These are phyloP conservation scores for Gossypium laxum DNA, from an alignment of 441 rosid species.

Conservation along the genomic window DNA sequence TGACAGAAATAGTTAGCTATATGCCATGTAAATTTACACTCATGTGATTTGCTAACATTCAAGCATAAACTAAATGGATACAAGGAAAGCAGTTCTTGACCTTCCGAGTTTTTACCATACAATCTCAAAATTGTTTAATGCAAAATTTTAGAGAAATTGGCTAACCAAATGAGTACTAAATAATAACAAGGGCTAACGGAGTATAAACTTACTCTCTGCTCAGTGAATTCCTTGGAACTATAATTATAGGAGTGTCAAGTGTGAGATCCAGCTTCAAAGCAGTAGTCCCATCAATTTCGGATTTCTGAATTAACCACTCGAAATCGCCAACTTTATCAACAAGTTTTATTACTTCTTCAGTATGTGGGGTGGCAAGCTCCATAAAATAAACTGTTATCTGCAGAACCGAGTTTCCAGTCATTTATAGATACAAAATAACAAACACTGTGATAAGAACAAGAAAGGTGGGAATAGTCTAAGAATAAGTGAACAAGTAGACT, in stretches of 20 bases:
- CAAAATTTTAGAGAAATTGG: conserved; percentile 11
- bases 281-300: conserved; percentile 92
- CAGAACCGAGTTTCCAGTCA: conserved; percentile 20
- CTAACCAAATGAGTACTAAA: background rate
- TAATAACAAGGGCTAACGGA: conserved; percentile 13
- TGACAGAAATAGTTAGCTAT: background rate
- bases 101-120: conserved; percentile 9
- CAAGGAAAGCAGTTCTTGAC: background rate
- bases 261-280: conserved; percentile 90
- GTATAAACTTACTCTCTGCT: conserved; percentile 72
- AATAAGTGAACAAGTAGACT: background rate
- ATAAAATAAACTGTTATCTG: conserved; percentile 88
- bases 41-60: background rate
- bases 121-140: background rate
- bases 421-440: conserved; percentile 13
- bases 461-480: background rate
- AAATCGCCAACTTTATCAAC: conserved; percentile 97
- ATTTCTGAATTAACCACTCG: conserved; percentile 93
- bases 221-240: conserved; percentile 74
- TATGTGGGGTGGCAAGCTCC: conserved; percentile 91
- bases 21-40: background rate
- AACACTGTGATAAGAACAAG: background rate
- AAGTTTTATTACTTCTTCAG: conserved; percentile 92
- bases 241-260: conserved; percentile 82
- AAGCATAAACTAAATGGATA: background rate